Conservation (phyloP, 1,284 basidiomycete species). For the Puccinia horiana region DNA sequence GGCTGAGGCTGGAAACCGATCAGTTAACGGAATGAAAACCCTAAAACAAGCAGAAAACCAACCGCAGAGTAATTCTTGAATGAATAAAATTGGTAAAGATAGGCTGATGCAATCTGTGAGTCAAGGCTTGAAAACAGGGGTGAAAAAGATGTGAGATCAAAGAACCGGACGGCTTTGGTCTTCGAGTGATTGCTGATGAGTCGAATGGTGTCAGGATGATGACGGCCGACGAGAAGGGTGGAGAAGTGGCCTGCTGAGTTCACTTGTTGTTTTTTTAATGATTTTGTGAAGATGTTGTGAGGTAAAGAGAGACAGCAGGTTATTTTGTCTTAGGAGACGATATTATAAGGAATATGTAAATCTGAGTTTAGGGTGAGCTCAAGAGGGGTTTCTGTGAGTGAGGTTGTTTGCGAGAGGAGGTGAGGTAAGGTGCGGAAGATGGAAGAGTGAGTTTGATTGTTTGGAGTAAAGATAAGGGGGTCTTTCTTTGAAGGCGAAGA, state of each 20-base stretch:
- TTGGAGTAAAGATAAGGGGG: neutral
- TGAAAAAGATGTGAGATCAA: neutral
- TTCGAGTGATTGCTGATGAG: neutral
- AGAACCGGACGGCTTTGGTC: neutral
- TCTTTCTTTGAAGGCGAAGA: neutral
- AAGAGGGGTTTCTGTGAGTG: too few species aligned
- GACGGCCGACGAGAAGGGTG: neutral
- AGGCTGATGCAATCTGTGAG: constrained; percentile 1
- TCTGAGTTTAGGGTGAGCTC: too few species aligned
- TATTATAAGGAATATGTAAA: neutral
- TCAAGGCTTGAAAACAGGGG: neutral
- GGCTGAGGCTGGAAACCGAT: constrained; percentile 1
- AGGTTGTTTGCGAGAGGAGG: neutral
- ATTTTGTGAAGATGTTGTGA: neutral
- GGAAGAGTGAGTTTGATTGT: neutral
- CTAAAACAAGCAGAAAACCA: constrained; percentile 2
- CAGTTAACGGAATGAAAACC: neutral
- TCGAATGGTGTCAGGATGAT: neutral
- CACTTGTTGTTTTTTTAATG: neutral
- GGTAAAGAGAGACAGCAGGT: neutral
- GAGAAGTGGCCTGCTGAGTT: neutral
- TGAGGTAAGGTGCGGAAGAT: neutral
- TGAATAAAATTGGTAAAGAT: constrained; percentile 18
- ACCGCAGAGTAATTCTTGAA: neutral
- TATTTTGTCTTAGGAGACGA: neutral